Conservation (phyloP, 2,329 filamentous ascomycete species). For the Claviceps sorghi region DNA sequence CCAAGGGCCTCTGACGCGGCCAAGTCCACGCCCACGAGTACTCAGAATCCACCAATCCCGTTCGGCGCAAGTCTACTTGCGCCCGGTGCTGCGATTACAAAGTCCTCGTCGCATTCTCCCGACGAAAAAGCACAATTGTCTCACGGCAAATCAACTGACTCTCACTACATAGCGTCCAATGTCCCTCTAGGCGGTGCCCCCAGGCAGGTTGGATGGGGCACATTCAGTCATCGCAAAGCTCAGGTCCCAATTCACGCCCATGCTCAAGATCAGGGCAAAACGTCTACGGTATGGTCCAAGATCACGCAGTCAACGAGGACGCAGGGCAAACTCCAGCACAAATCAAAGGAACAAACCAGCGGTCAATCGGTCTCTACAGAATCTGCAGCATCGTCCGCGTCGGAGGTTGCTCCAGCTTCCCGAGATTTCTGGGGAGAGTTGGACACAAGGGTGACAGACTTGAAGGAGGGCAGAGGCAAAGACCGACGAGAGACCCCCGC, state of each 20-base stretch:
- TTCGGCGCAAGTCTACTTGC: background rate
- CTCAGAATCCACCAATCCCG: background rate
- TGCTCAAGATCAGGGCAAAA: slow-evolving; percentile 6
- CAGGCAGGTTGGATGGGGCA: slow-evolving; percentile 10
- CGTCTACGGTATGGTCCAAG: slow-evolving; percentile 8
- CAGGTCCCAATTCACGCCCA: slow-evolving; percentile 4
- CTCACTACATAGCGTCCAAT: background rate
- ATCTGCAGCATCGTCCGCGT: background rate
- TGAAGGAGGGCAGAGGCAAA: slow-evolving; percentile 6
- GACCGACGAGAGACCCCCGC: background rate
- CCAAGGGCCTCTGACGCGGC: slow-evolving; percentile 14
- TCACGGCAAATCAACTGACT: background rate
- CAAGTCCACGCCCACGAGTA: slow-evolving; percentile 13
- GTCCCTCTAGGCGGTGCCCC: slow-evolving; percentile 2
- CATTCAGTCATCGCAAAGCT: slow-evolving; percentile 11
- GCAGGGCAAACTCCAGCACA: background rate
- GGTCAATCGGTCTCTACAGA: background rate
- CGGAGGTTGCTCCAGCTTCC: background rate
- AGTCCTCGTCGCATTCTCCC: background rate
- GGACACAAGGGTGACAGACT: slow-evolving; percentile 9
- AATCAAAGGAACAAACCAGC: background rate
- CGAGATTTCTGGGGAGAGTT: slow-evolving; percentile 15
- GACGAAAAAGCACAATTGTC: background rate
- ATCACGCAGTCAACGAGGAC: slow-evolving; percentile 6
- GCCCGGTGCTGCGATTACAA: background rate